Conservation (phyloP, 257 asterid genomes). For the Plantago major region DNA sequence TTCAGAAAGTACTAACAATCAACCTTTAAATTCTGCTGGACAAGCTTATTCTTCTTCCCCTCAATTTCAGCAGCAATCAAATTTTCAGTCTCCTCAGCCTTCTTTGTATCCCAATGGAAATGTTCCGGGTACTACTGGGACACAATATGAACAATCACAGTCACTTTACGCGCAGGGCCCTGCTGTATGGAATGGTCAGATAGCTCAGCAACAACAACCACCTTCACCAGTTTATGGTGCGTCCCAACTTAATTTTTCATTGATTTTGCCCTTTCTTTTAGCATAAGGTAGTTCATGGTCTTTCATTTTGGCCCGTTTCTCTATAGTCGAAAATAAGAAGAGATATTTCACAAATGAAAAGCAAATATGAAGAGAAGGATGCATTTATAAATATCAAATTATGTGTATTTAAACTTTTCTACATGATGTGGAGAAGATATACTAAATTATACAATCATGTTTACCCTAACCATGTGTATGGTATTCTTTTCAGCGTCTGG, state of each 20-base stretch:
- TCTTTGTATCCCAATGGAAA: slow-evolving; percentile 54
- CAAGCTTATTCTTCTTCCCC: slow-evolving; percentile 55
- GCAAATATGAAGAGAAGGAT: neutral
- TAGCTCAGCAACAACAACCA: slow-evolving; percentile 67
- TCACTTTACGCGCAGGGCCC: slow-evolving; percentile 49
- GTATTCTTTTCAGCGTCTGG: neutral
- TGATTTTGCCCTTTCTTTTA: neutral
- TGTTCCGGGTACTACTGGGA: slow-evolving; percentile 35
- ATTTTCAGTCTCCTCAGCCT: slow-evolving; percentile 39
- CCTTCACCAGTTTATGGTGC: slow-evolving; percentile 72
- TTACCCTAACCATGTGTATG: neutral
- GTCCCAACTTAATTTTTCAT: slow-evolving; percentile 14
- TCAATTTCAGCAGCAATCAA: slow-evolving; percentile 59
- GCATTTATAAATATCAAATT: neutral
- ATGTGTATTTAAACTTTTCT: neutral
- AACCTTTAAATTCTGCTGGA: slow-evolving; percentile 37
- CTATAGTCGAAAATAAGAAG: neutral
- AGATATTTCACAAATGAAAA: neutral
- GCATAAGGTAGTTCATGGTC: neutral
- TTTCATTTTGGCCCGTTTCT: neutral
- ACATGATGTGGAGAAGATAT: neutral
- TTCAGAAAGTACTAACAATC: slow-evolving; percentile 43
- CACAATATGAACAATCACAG: slow-evolving; percentile 58
- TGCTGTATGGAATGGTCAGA: slow-evolving; percentile 59
- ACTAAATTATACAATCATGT: neutral